Conservation (phyloP, 495 filamentous ascomycete species). For the Hypoxylon lenormandii region DNA sequence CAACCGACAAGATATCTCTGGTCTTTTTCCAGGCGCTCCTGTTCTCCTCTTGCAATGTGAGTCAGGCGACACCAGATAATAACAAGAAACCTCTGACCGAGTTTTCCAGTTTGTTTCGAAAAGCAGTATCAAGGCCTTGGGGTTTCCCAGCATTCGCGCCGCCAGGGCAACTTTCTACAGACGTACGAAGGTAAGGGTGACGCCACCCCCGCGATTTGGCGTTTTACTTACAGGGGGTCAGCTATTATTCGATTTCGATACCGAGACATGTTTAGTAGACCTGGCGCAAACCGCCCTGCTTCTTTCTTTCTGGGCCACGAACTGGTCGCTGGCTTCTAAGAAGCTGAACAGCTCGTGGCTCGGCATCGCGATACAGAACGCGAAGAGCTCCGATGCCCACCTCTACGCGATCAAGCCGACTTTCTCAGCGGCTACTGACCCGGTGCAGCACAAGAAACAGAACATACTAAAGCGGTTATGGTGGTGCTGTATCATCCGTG, state of each 20-base stretch:
- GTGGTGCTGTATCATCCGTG: constrained; percentile 66
- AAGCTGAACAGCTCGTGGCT: constrained; percentile 63
- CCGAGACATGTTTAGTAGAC: constrained; percentile 49
- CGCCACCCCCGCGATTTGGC: not conserved
- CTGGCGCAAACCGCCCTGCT: constrained; percentile 61
- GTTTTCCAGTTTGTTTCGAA: constrained; percentile 55
- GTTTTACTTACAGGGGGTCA: constrained; percentile 32
- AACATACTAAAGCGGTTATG: constrained; percentile 59
- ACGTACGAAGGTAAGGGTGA: constrained; percentile 54
- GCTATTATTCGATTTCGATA: constrained; percentile 54
- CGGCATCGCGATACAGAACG: constrained; percentile 60
- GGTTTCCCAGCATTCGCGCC: constrained; percentile 57
- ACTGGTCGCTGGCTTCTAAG: constrained; percentile 52
- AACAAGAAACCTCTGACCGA: not conserved
- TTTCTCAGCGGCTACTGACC: constrained; percentile 38
- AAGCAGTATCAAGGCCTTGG: constrained; percentile 56
- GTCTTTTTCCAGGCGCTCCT: constrained; percentile 64
- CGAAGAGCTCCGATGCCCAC: constrained; percentile 58
- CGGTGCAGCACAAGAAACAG: constrained; percentile 50
- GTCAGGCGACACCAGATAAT: constrained; percentile 18
- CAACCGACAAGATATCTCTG: constrained; percentile 54
- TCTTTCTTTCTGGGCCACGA: constrained; percentile 57
- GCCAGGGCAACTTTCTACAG: constrained; percentile 60
- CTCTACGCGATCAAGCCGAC: constrained; percentile 50
- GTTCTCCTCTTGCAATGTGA: constrained; percentile 62